Base-by-base conservation (phyloP, 345 rosid species). In the Citropsis articulata region DNA sequence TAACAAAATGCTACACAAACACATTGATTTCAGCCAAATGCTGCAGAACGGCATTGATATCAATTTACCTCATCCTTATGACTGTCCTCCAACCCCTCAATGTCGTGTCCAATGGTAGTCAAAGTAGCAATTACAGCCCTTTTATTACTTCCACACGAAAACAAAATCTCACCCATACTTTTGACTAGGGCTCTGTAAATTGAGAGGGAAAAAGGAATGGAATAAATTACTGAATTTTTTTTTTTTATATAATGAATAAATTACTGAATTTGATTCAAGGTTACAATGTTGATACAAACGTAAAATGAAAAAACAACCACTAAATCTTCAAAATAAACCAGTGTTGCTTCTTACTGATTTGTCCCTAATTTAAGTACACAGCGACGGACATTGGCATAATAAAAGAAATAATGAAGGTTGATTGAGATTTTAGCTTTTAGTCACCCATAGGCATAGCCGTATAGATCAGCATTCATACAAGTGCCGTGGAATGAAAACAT, bases 101-200 rank as follows among this genome's bases (percentile, higher is more conserved):
- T 65, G 36, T 75, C 81, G 66, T 75, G 16, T 75, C 75, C 81
- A 76, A 78, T 33, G 56, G 71, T 71, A 84, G 76, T 77, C 81
- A 92, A 79, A 80, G 85, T 88, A 30, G 93, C 97, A 78, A 96
- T 83, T 42, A 87, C 91, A 21, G 91, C 97, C 53, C 90, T 87
- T 78, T 85, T 87, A 79, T 88, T 85, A 83, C 82, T 90, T 83
- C 99, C 99, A 83, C 99, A 94, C 59, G 80, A 75, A 75, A 96
- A 92, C 78, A 96, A 88, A 82, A 96, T 94, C 90, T 96, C 99
- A 75, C 90, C 84, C 98, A 94, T 94, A 84, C 99, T 94, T 77
- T 86, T 90, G 65, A 94, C 93, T 72, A 96, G 87, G 65, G 98
- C 97, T 85, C 99, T 94, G 87, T 28, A 63, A 31, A 45, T 27